Percentiles rank a stretch among this genome's conserved stretches.
Evolutionary conservation across 2,329 filamentous ascomycete genomes (phyloP).

Genomic region (Gremmenia infestans): DNA sequence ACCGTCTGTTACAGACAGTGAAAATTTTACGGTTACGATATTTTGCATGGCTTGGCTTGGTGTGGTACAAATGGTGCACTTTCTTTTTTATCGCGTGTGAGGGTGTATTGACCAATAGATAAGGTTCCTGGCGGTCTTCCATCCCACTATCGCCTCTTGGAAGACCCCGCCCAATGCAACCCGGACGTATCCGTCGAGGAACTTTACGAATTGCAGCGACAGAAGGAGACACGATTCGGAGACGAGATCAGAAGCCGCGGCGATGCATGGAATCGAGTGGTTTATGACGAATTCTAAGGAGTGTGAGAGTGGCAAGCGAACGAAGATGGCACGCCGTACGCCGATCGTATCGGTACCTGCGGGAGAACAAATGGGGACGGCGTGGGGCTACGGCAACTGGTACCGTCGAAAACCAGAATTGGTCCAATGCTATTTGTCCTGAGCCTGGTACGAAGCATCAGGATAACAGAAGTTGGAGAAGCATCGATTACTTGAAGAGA

Average conservation of each 20-base stretch:
- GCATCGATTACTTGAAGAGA: too few species aligned
- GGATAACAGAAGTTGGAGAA: neutral
- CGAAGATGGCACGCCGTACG: too few species aligned
- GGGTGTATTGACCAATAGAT: constrained; percentile 5
- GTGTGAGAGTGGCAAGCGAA: too few species aligned
- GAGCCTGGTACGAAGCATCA: neutral
- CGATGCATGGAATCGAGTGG: neutral
- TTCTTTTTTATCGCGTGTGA: neutral
- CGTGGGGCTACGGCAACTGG: too few species aligned
- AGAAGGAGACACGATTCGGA: neutral
- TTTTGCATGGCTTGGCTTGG: neutral
- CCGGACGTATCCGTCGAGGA: neutral
- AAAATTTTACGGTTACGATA: neutral
- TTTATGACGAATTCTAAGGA: neutral
- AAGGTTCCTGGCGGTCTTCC: neutral
- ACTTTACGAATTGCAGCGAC: neutral
- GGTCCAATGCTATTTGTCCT: neutral
- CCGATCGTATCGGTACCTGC: too few species aligned
- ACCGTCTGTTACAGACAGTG: neutral
- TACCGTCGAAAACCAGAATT: neutral
- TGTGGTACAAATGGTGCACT: neutral
- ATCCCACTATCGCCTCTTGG: constrained; percentile 6
- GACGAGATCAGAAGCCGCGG: neutral
- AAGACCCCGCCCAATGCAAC: constrained; percentile 8
- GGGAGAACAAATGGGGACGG: too few species aligned